Conservation (phyloP, 1,139 yeast species). For the Wickerhamomyces sp. region DNA sequence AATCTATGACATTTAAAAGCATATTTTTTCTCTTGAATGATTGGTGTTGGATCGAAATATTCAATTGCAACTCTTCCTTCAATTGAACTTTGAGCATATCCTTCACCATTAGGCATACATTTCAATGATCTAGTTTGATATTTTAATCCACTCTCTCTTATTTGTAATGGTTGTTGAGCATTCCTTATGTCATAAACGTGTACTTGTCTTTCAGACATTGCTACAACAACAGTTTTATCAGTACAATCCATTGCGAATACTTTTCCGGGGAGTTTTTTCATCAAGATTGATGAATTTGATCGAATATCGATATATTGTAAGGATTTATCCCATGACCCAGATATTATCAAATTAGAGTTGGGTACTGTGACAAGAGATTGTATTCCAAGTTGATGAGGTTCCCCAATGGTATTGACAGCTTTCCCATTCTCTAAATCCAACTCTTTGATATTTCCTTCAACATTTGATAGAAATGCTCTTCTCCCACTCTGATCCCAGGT, state of each 20-base stretch:
- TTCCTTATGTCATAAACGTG: conserved; percentile 56
- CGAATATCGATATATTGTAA: conserved; percentile 37
- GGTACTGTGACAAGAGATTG: conserved; percentile 14
- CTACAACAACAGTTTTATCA: conserved; percentile 45
- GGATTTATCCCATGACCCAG: conserved; percentile 54
- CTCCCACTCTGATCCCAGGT: conserved; percentile 18
- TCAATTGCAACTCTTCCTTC: conserved; percentile 89
- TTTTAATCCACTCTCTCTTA: conserved; percentile 66
- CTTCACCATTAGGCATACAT: conserved; percentile 54
- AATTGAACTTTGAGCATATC: conserved; percentile 75
- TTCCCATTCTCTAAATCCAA: conserved; percentile 39
- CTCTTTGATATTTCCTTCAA: conserved; percentile 38
- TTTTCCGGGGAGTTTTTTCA: conserved; percentile 41
- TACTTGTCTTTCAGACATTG: conserved; percentile 48
- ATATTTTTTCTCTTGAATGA: conserved; percentile 47
- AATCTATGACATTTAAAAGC: conserved; percentile 82
- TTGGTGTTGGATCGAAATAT: conserved; percentile 50
- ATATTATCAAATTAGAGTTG: conserved; percentile 21
- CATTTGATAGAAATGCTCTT: conserved; percentile 33
- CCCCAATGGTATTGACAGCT: conserved; percentile 1
- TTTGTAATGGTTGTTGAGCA: conserved; percentile 39
- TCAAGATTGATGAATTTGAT: conserved; percentile 10
- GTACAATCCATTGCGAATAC: conserved; percentile 62
- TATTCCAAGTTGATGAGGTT: conserved; percentile 14
- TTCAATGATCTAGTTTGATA: conserved; percentile 63